Evolutionary conservation across 1,284 basidiomycete genomes (phyloP), one percentile per base, ranked within the genome.

Genomic region (Marasmius oreades): DNA sequence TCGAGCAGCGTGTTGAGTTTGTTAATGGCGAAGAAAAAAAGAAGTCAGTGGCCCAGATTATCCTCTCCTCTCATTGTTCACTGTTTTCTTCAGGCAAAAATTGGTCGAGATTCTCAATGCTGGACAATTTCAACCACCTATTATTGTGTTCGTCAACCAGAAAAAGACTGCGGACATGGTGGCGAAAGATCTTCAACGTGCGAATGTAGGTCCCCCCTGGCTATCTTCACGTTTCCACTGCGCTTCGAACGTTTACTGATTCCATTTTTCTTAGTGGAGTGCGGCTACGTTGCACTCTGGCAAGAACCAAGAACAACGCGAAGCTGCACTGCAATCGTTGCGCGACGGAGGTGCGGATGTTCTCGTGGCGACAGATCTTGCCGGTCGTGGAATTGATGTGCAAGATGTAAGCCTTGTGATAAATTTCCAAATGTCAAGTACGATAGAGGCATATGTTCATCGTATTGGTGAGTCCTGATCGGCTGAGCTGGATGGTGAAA

Each of bases 141-240:
- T 99, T 67, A 99, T 99, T 63, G 92, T 96, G 12, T 99, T 99
- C 74, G 95, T 98, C 77, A 99, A 98, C 73, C 95, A 98, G 73
- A 99, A 98, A 80, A 96, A 96, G 79, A 95, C 93, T 5, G 96
- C 95, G 46, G 96, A 99, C 68, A 90, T 93, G 85, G 91, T 99
- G 22, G 90, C 93, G 39, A 93, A 93, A 70, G 95, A 97, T 67
- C 77, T 99, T 7, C 85, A 87, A 53, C 88, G 93, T 55, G 89
- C 87, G 37, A 92, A 92, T 43, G 85, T 93, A 69, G 51, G 81
- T 75, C 39, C 11, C 3, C n/a, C n/a, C 52, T 59, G 47, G 4
- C n/a, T 50, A 6, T 59, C 55, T 37, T 54, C 34, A 28, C 23
- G 18, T 52, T 50, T 55, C 22, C 52, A 14, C 23, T 31, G 23